Evolutionary conservation across 805 yeast genomes (phyloP).

Genomic region (Candida nitratophila): DNA sequence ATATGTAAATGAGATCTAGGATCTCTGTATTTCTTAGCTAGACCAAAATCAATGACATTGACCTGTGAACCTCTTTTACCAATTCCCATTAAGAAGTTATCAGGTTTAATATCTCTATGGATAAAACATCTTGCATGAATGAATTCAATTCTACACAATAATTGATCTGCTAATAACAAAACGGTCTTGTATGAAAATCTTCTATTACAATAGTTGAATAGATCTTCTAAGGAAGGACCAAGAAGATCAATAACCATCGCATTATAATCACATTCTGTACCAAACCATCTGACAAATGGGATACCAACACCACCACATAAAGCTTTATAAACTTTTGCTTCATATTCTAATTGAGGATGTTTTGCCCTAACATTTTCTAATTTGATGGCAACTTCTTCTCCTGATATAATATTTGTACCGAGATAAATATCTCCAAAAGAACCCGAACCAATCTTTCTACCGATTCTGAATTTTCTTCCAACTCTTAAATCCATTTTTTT

Average conservation of each 20-base stretch:
- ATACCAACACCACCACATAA: conserved; percentile 95
- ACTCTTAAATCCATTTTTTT: conserved; percentile 61
- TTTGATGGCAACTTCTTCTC: conserved; percentile 97
- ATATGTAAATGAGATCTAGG: conserved; percentile 92
- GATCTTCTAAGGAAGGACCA: conserved; percentile 93
- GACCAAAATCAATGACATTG: conserved; percentile 88
- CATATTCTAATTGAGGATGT: conserved; percentile 96
- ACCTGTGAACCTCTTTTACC: conserved; percentile 94
- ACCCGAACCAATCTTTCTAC: conserved; percentile 94
- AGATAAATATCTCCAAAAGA: conserved; percentile 96
- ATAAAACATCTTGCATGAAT: conserved; percentile 92
- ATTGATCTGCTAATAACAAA: conserved; percentile 85
- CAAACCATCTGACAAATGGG: conserved; percentile 95
- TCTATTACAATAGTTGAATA: conserved; percentile 92
- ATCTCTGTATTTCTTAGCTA: conserved; percentile 90
- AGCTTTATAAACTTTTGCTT: conserved; percentile 91
- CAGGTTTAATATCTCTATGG: conserved; percentile 81
- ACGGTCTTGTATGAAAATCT: conserved; percentile 92
- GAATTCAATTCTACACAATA: conserved; percentile 89
- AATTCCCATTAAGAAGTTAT: conserved; percentile 79
- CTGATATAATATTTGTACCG: conserved; percentile 88
- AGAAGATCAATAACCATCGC: conserved; percentile 94
- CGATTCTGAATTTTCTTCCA: conserved; percentile 90
- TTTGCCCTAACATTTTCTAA: conserved; percentile 83
- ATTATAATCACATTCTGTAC: conserved; percentile 92